A percentile compares a stretch with the other conserved stretches of the same genome.
These are phyloP conservation scores for Mycena indigotica DNA, from an alignment of 768 basidiomycete species.

Conservation along the genomic window DNA sequence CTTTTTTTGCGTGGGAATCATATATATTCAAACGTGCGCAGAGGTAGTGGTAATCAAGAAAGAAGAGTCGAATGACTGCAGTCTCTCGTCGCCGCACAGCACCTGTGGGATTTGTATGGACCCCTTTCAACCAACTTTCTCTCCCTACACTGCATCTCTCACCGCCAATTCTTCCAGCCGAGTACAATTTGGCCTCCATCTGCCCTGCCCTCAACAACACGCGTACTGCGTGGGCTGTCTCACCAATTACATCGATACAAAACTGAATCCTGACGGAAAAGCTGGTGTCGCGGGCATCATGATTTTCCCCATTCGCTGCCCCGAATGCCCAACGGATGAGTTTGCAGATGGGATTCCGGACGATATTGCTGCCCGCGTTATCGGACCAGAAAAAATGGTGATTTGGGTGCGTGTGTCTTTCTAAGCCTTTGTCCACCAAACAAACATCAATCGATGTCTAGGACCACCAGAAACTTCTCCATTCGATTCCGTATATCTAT, in stretches of 20 bases:
- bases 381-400: conserved; percentile 36
- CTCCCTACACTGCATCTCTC: conserved; percentile 34
- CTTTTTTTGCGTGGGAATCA: no score
- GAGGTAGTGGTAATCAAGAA: conserved; percentile 11
- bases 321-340: conserved; percentile 35
- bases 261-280: conserved; percentile 36
- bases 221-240: conserved; percentile 40
- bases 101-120: conserved; percentile 44
- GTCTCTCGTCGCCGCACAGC: conserved; percentile 21
- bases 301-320: conserved; percentile 42
- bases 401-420: conserved; percentile 33
- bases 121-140: conserved; percentile 35
- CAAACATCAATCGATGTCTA: no score
- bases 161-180: conserved; percentile 38
- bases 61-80: conserved; percentile 13
- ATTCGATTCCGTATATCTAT: conserved; percentile 36
- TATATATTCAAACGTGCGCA: no score
- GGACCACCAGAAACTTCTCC: conserved; percentile 39
- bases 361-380: conserved; percentile 33
- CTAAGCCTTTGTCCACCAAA: neutral
- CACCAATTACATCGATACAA: conserved; percentile 35
- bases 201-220: conserved; percentile 39
- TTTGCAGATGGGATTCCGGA: conserved; percentile 40
- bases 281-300: conserved; percentile 27
- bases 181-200: conserved; percentile 35